These are phyloP conservation scores for Sideroxylon spinosum DNA, from an alignment of 179 eudicot species.

Conservation along the genomic window DNA sequence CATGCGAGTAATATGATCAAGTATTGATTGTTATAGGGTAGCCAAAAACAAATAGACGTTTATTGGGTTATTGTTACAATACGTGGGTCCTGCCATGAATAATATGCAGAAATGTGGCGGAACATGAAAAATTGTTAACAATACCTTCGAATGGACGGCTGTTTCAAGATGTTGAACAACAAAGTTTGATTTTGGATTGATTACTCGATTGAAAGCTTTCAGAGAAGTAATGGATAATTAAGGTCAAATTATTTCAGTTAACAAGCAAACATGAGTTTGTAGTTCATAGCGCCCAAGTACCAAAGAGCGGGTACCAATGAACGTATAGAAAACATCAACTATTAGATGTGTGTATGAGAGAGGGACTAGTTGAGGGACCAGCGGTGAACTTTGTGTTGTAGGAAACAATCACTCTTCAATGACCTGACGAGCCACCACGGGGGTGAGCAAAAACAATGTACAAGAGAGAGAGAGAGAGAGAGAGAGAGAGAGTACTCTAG, in stretches of 20 bases:
- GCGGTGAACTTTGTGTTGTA: no score
- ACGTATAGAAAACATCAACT: background rate
- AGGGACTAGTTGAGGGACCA: no score
- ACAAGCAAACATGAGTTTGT: background rate
- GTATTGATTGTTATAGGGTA: background rate
- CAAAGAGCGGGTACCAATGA: background rate
- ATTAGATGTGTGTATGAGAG: background rate
- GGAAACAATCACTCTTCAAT: no score
- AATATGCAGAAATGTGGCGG: background rate
- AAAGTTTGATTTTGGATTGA: no score
- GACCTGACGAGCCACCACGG: no score
- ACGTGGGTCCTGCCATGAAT: background rate
- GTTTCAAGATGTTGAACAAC: no score
- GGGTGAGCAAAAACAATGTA: no score
- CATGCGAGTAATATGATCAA: background rate
- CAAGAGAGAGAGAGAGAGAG: no score
- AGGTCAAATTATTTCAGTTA: background rate
- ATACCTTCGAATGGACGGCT: no score
- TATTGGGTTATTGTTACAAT: background rate
- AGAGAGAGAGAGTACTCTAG: no score
- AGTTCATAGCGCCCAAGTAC: background rate
- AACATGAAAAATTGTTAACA: constrained; percentile 6
- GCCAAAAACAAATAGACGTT: background rate
- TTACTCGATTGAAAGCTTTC: background rate
- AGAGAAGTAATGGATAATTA: background rate